Evolutionary conservation across 2,329 filamentous ascomycete genomes (phyloP).

Genomic region (Helminthosporium solani): DNA sequence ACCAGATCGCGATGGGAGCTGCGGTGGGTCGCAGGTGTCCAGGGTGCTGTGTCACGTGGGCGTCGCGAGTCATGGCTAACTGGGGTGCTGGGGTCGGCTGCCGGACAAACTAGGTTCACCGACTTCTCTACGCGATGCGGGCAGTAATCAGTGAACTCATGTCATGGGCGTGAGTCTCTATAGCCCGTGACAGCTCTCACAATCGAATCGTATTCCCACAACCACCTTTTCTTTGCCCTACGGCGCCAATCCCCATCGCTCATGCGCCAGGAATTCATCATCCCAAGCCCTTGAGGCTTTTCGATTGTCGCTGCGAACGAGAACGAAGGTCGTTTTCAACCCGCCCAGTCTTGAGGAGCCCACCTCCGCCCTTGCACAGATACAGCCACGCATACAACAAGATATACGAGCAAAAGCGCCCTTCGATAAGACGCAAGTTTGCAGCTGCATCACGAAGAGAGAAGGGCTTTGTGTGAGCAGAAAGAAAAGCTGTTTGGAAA

Average conservation of each 20-base stretch:
- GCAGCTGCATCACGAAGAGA: neutral
- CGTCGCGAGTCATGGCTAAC: neutral
- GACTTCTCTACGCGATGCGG: neutral
- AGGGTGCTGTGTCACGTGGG: too few relatives aligned
- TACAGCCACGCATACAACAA: neutral
- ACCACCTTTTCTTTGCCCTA: neutral
- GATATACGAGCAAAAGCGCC: too few relatives aligned
- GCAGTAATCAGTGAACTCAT: neutral
- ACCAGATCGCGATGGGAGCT: too few relatives aligned
- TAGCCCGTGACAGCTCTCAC: neutral
- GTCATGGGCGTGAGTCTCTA: neutral
- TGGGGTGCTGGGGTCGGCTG: neutral
- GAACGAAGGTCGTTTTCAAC: neutral
- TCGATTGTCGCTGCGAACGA: neutral
- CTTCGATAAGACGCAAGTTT: neutral
- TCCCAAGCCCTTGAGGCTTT: neutral
- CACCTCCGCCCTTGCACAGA: slow-evolving; percentile 6
- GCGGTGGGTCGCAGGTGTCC: too few relatives aligned
- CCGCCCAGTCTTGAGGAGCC: neutral
- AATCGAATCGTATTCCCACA: too few relatives aligned
- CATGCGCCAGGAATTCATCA: slow-evolving; percentile 1
- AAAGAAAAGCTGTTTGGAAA: slow-evolving; percentile 8
- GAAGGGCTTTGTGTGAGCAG: neutral
- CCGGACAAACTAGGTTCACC: neutral
- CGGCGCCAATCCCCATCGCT: slow-evolving; percentile 1